These are phyloP conservation scores for Annulohypoxylon stygium DNA, from an alignment of 495 filamentous ascomycete genomes.

Conservation along the genomic window DNA sequence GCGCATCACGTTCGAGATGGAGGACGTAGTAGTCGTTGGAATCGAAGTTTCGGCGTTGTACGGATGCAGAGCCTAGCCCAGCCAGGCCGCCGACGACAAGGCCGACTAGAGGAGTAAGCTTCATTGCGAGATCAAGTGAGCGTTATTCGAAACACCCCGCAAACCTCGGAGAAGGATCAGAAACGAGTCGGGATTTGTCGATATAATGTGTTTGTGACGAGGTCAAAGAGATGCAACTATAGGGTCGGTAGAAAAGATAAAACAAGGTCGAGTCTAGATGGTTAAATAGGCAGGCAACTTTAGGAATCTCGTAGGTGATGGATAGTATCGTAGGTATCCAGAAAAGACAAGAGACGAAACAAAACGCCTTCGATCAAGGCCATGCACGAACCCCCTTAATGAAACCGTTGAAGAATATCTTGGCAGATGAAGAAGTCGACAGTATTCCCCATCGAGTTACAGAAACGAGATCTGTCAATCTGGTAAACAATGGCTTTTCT, in stretches of 20 bases:
- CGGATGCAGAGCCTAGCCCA: slow-evolving; percentile 71
- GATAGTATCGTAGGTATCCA: slow-evolving; percentile 1
- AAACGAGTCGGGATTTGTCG: slow-evolving; percentile 18
- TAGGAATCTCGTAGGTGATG: slow-evolving; percentile 14
- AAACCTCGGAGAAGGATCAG: neutral
- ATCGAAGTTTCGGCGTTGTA: slow-evolving; percentile 68
- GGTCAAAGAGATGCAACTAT: slow-evolving; percentile 6
- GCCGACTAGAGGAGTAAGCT: slow-evolving; percentile 58
- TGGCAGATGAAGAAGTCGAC: slow-evolving; percentile 23
- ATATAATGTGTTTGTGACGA: slow-evolving; percentile 4
- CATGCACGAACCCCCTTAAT: slow-evolving; percentile 41
- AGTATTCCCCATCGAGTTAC: slow-evolving; percentile 26
- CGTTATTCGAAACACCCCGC: slow-evolving; percentile 16
- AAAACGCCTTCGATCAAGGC: slow-evolving; percentile 39
- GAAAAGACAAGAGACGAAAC: slow-evolving; percentile 17
- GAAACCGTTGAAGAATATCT: slow-evolving; percentile 36
- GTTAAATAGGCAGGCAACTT: neutral
- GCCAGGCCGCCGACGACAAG: slow-evolving; percentile 57
- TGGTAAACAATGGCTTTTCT: slow-evolving; percentile 16
- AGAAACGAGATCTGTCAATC: slow-evolving; percentile 24
- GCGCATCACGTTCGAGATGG: slow-evolving; percentile 74
- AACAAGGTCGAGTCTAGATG: slow-evolving; percentile 16
- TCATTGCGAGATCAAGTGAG: slow-evolving; percentile 56
- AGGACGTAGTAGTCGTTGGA: slow-evolving; percentile 91
- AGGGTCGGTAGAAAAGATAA: neutral